Evolutionary conservation across 768 basidiomycete genomes (phyloP).

Genomic region (Clitopilus passeckerianus): DNA sequence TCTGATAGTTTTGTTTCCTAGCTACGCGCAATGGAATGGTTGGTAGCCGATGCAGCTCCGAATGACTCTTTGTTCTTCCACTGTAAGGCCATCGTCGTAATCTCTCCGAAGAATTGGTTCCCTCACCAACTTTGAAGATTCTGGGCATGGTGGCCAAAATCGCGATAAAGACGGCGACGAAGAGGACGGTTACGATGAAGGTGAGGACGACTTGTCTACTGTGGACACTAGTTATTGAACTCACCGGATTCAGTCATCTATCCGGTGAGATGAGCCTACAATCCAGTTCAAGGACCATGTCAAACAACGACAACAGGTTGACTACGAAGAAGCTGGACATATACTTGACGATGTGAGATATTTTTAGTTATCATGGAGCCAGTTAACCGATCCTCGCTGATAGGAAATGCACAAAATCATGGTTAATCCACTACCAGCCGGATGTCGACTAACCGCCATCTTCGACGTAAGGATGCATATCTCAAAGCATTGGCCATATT

Average conservation of each 20-base stretch:
- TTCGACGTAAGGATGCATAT: constrained; percentile 54
- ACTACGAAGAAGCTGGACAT: constrained; percentile 54
- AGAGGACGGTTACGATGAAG: constrained; percentile 80
- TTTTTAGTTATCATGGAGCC: neutral
- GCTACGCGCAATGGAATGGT: constrained; percentile 88
- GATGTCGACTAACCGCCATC: constrained; percentile 84
- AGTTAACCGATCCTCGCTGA: neutral
- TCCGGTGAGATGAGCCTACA: constrained; percentile 39
- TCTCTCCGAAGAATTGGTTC: neutral
- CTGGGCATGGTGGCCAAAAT: constrained; percentile 92
- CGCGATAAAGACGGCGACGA: constrained; percentile 82
- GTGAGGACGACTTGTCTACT: constrained; percentile 22
- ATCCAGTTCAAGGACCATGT: too few species aligned
- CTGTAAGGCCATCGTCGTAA: constrained; percentile 38
- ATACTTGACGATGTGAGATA: constrained; percentile 85
- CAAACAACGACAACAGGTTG: constrained; percentile 24
- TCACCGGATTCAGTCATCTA: constrained; percentile 61
- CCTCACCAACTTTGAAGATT: constrained; percentile 42
- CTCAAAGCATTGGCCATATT: neutral
- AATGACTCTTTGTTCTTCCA: constrained; percentile 92
- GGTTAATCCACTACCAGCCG: constrained; percentile 75
- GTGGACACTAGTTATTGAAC: too few species aligned
- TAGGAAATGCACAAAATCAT: constrained; percentile 75
- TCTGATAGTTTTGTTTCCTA: constrained; percentile 17
- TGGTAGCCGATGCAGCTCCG: constrained; percentile 73